Evolutionary conservation across 495 filamentous ascomycete species (phyloP), one percentile per base, ranked within the genome.

Genomic region (Filosporella fistucella): DNA sequence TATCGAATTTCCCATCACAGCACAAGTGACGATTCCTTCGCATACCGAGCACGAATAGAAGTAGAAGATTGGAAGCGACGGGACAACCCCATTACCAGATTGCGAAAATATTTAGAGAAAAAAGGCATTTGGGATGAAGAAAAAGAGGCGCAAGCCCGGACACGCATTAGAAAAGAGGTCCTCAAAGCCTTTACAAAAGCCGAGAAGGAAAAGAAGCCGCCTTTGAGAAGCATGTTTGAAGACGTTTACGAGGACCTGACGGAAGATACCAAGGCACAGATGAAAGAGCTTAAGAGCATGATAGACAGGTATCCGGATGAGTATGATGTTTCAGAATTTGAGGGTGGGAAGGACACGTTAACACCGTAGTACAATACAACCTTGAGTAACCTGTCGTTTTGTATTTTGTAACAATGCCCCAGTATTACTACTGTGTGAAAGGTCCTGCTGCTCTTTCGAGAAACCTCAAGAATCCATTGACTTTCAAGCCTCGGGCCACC

Each of bases 61-160:
- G 93, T 99, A 2, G 93, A 99, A 58, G 91, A 97, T 54, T 98
- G 93, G 93, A 97, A 97, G 62, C 73, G 90, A 4, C 74, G 94
- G 9, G 93, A 98, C 62, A 97, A 97, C 60, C 93, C 93, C 1
- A 89, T 98, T 33, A 88, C 89, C 34, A 71, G 91, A 40, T 62
- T 98, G 56, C 78, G 93, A 20, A 98, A 97, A 69, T 97, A 86
- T 76, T 77, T 98, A 59, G 89, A 97, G 67, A 73, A 77, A 8
- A 78, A 82, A 56, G 81, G 82, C 1, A 52, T 84, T 14, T 96
- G 91, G 91, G 81, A 91, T 58, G 90, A 96, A 52, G 76, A 83
- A 34, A 78, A 81, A 52, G 90, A 96, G 63, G 81, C 83, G 48
- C 82, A 89, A 42, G 75, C 83, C 1, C 70, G 88, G 9, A 78